Evolutionary conservation across 2,329 filamentous ascomycete species (phyloP).

Genomic region (Aureobasidium mangrovei): DNA sequence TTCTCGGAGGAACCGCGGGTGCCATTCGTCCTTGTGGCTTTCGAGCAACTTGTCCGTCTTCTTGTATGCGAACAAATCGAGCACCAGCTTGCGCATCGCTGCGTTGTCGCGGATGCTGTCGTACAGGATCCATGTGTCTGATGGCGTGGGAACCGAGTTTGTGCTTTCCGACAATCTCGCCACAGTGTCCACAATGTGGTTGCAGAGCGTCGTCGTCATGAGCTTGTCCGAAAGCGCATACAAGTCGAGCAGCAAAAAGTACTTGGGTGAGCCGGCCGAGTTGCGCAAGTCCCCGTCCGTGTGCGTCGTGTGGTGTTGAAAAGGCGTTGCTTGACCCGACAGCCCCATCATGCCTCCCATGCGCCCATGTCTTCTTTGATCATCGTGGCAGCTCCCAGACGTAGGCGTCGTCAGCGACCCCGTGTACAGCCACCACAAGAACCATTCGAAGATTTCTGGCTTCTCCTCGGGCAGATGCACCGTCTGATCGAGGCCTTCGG

Average conservation of each 20-base stretch:
- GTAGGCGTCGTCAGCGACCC: slow-evolving; percentile 26
- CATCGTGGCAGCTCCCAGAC: not conserved
- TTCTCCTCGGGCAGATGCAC: slow-evolving; percentile 38
- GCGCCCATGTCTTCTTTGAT: not conserved
- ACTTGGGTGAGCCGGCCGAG: slow-evolving; percentile 39
- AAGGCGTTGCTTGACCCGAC: not conserved
- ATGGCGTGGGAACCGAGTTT: slow-evolving; percentile 42
- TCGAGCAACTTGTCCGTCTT: slow-evolving; percentile 42
- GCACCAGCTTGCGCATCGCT: slow-evolving; percentile 33
- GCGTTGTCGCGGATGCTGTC: slow-evolving; percentile 33
- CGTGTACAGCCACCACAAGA: slow-evolving; percentile 45
- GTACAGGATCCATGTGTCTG: slow-evolving; percentile 41
- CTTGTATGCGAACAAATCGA: slow-evolving; percentile 45
- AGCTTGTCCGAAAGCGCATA: slow-evolving; percentile 40
- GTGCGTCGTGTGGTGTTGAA: slow-evolving; percentile 13
- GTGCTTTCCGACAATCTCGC: slow-evolving; percentile 38
- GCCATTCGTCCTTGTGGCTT: slow-evolving; percentile 40
- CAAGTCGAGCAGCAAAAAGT: slow-evolving; percentile 41
- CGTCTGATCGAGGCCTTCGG: slow-evolving; percentile 35
- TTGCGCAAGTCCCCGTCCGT: slow-evolving; percentile 33
- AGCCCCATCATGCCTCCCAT: not conserved
- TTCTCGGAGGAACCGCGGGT: slow-evolving; percentile 40
- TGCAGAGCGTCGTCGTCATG: slow-evolving; percentile 37
- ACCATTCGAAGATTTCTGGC: slow-evolving; percentile 40
- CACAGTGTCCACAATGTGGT: slow-evolving; percentile 36